Evolutionary conservation across 75 land plant genomes (phyloP).

Genomic region (Picea glauca): DNA sequence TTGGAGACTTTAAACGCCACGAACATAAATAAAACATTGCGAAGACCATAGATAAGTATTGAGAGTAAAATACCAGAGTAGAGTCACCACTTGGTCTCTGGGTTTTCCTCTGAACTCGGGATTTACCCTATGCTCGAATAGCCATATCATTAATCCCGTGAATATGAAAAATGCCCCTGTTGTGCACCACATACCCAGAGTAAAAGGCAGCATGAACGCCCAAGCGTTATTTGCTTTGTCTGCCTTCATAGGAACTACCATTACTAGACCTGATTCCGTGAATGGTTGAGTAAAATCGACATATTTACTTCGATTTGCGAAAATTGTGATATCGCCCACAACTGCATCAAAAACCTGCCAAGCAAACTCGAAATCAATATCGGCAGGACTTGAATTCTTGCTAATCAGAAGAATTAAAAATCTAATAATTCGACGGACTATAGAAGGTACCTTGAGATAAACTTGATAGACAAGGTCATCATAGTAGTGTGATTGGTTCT

Average conservation of each 20-base stretch:
- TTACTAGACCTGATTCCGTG: conserved; percentile 59
- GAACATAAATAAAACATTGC: too few relatives aligned
- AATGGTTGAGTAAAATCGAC: conserved; percentile 90
- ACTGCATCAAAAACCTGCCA: conserved; percentile 70
- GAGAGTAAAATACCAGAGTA: too few relatives aligned
- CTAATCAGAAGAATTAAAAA: too few relatives aligned
- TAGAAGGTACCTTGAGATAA: neutral
- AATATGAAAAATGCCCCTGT: conserved; percentile 31
- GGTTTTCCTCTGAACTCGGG: too few relatives aligned
- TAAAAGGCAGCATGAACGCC: conserved; percentile 53
- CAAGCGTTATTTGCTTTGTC: conserved; percentile 26
- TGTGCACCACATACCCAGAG: conserved; percentile 39
- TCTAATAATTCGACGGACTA: too few relatives aligned
- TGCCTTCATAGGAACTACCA: conserved; percentile 48
- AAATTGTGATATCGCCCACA: conserved; percentile 71
- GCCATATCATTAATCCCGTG: conserved; percentile 49
- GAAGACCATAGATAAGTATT: too few relatives aligned
- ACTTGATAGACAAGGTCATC: conserved; percentile 15
- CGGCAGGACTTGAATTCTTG: neutral
- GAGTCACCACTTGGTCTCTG: too few relatives aligned
- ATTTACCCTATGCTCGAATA: conserved; percentile 53
- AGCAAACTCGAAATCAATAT: neutral
- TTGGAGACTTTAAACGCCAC: too few relatives aligned
- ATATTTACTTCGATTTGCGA: conserved; percentile 42
- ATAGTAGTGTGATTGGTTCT: conserved; percentile 1